Evolutionary conservation across 306 rosid species (phyloP).

Genomic region (Acacia acuminata): DNA sequence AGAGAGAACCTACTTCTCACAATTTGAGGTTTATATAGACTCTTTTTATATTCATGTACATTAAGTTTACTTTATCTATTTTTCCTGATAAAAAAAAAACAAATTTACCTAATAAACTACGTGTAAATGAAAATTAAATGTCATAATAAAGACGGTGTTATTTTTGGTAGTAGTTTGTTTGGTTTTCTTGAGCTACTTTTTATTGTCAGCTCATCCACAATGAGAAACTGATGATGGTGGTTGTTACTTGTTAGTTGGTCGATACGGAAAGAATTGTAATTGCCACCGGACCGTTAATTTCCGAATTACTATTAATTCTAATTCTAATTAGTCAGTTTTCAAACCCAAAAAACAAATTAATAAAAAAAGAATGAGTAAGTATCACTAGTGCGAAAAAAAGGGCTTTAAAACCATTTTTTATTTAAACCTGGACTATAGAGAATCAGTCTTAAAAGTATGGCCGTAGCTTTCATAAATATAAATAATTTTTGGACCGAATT

Average conservation of each 20-base stretch:
- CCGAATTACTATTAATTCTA: background rate
- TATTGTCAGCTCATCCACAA: background rate
- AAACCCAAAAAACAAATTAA: background rate
- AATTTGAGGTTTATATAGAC: background rate
- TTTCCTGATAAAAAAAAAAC: background rate
- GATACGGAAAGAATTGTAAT: background rate
- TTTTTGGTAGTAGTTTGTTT: background rate
- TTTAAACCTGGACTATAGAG: too few species aligned
- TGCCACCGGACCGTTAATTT: background rate
- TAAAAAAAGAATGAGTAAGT: too few species aligned
- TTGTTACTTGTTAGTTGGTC: conserved; percentile 12
- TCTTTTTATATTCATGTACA: background rate
- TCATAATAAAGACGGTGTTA: background rate
- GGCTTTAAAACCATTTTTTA: too few species aligned
- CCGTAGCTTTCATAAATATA: too few species aligned
- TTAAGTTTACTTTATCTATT: background rate
- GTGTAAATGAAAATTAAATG: background rate
- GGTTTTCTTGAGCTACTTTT: background rate
- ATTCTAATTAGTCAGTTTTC: too few species aligned
- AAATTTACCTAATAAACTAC: background rate
- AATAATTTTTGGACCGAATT: too few species aligned
- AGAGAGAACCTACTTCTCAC: background rate
- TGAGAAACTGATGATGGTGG: conserved; percentile 20
- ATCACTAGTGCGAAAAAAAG: too few species aligned
- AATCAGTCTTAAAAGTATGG: too few species aligned